These are phyloP conservation scores for Venturia effusa DNA, from an alignment of 2,329 filamentous ascomycete genomes.

Conservation along the genomic window DNA sequence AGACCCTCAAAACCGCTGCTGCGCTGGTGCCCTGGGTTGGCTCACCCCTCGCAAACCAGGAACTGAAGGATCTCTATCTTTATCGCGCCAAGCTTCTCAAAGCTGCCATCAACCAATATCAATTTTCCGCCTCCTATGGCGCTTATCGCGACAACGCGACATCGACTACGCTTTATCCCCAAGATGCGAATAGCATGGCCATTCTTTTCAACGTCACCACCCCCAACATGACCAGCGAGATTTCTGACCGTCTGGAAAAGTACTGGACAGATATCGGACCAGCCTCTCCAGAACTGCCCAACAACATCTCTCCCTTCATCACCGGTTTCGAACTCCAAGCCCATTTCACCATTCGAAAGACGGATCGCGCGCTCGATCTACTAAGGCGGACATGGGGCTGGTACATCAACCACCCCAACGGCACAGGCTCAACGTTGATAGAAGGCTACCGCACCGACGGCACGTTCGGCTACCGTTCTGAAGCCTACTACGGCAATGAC, in stretches of 20 bases:
- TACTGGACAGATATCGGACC: constrained; percentile 49
- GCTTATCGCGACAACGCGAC: constrained; percentile 30
- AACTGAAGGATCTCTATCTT: constrained; percentile 14
- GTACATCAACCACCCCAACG: constrained; percentile 46
- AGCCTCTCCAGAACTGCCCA: constrained; percentile 44
- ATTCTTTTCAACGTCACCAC: constrained; percentile 38
- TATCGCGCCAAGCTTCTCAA: constrained; percentile 15
- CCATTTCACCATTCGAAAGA: constrained; percentile 38
- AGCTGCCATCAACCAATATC: constrained; percentile 19
- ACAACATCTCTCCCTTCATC: constrained; percentile 48
- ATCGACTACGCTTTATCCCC: constrained; percentile 32
- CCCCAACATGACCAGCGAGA: constrained; percentile 24
- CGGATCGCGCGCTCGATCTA: constrained; percentile 43
- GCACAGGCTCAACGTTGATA: constrained; percentile 47
- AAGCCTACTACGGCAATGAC: constrained; percentile 41
- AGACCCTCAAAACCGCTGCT: constrained; percentile 20
- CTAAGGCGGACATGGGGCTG: constrained; percentile 49
- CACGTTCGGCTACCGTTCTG: constrained; percentile 45
- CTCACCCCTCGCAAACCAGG: constrained; percentile 17
- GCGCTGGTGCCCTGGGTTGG: constrained; percentile 20
- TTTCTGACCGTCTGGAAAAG: constrained; percentile 34
- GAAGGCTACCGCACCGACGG: constrained; percentile 49
- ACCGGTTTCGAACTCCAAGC: constrained; percentile 49
- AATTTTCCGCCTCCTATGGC: constrained; percentile 19
- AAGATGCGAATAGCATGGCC: constrained; percentile 44